Evolutionary conservation across 148 eudicot species (phyloP).

Genomic region (Amaranthus hypochondriacus): DNA sequence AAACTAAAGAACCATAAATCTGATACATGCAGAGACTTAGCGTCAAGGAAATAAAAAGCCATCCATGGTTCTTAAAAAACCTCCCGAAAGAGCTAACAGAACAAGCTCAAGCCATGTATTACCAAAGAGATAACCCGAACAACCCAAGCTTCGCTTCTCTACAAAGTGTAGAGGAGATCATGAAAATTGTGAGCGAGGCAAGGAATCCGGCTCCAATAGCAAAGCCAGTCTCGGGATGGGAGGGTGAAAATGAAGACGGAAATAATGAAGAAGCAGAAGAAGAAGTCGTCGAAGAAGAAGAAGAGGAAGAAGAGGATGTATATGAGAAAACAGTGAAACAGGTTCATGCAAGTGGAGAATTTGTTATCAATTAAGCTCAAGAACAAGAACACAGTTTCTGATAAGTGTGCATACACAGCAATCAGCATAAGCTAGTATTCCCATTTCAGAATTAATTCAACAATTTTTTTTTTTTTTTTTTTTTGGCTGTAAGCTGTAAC

Average conservation of each 20-base stretch:
- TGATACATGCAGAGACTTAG: constrained; percentile 38
- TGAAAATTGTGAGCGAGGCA: constrained; percentile 45
- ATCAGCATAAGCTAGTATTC: too few species aligned
- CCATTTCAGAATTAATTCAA: too few species aligned
- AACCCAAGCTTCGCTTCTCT: constrained; percentile 42
- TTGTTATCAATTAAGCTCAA: constrained; percentile 27
- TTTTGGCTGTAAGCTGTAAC: too few species aligned
- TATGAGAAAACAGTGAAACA: constrained; percentile 71
- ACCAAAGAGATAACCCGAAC: constrained; percentile 35
- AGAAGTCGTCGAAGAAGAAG: constrained; percentile 31
- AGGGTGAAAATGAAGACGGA: constrained; percentile 28
- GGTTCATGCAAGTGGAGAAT: constrained; percentile 72
- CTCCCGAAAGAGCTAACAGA: constrained; percentile 44
- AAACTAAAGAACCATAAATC: too few species aligned
- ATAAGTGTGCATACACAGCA: too few species aligned
- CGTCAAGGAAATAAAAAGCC: constrained; percentile 44
- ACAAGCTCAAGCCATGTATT: constrained; percentile 38
- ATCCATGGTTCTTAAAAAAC: constrained; percentile 59
- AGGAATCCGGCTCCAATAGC: constrained; percentile 35
- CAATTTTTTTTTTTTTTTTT: too few species aligned
- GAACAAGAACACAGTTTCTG: too few species aligned
- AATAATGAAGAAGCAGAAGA: constrained; percentile 22
- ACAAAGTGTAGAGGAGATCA: constrained; percentile 43
- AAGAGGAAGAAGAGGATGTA: constrained; percentile 57
- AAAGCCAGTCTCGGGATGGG: constrained; percentile 38